A percentile compares a stretch with the other conserved stretches of the same genome.
phyloP scores from a whole-genome alignment of 1,284 basidiomycete genomes.

The Trichosporon coremiiforme region DNA sequence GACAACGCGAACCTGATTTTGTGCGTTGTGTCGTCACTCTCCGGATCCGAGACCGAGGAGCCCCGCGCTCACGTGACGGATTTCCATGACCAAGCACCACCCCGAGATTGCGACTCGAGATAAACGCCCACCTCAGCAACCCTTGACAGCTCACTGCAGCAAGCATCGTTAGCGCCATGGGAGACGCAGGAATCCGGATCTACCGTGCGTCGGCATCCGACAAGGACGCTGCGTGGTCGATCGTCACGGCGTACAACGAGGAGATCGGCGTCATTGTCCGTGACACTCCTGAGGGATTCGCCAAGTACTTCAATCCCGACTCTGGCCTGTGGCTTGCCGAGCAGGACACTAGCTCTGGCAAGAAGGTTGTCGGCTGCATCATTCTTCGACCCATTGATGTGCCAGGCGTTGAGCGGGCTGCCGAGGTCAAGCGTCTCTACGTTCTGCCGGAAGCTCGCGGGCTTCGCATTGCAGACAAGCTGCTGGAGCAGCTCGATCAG shows the following conservation, averaged over 20 bases:
- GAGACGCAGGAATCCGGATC: conserved; percentile 14
- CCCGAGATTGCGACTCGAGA: not conserved
- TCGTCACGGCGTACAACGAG: conserved; percentile 27
- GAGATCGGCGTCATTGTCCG: conserved; percentile 24
- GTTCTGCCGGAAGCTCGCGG: conserved; percentile 22
- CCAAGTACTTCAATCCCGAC: conserved; percentile 37
- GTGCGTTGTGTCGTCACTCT: conserved; percentile 5
- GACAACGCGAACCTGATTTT: conserved; percentile 1
- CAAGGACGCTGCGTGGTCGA: conserved; percentile 21
- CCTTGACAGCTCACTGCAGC: not conserved
- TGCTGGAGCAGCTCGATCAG: conserved; percentile 18
- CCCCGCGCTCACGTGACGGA: conserved; percentile 7
- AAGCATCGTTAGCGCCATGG: not conserved
- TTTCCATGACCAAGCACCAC: not conserved
- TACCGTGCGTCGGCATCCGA: conserved; percentile 16
- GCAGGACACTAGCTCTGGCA: not conserved
- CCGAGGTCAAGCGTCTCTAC: conserved; percentile 28
- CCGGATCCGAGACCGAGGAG: not conserved
- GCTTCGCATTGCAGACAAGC: conserved; percentile 18
- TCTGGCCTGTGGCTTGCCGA: conserved; percentile 37
- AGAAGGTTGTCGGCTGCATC: conserved; percentile 25
- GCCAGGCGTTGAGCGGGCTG: not conserved
- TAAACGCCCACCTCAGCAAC: not conserved
- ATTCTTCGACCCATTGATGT: conserved; percentile 21
- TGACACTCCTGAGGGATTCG: conserved; percentile 36